Percentiles rank a stretch among this genome's conserved stretches.
These are phyloP conservation scores for Suillus sp. DNA, from an alignment of 768 basidiomycete genomes.

Conservation along the genomic window DNA sequence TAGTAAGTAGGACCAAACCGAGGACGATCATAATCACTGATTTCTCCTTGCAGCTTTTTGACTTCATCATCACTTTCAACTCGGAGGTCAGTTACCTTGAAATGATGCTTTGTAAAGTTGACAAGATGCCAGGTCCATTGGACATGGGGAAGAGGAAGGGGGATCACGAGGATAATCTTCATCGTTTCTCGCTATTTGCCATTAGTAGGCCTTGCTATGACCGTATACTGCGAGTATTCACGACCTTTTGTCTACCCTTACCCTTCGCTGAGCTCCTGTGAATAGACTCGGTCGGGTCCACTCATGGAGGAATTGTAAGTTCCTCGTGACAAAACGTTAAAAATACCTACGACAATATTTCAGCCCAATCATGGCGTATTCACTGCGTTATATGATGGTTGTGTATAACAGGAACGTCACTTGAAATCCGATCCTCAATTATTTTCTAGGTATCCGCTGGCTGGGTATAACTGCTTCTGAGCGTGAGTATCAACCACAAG, in stretches of 20 bases:
- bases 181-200: slow-evolving; percentile 5
- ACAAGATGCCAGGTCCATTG: slow-evolving; percentile 7
- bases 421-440: background rate
- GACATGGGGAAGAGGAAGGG: slow-evolving; percentile 10
- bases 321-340: background rate
- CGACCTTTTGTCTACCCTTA: background rate
- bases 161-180: background rate
- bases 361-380: background rate
- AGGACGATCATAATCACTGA: background rate
- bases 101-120: background rate
- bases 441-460: background rate
- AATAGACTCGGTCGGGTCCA: background rate
- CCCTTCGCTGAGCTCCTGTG: background rate
- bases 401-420: background rate
- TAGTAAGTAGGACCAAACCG: background rate
- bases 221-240: background rate
- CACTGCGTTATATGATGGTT: background rate
- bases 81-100: slow-evolving; percentile 6
- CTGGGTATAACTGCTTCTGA: background rate
- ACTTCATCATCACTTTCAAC: slow-evolving; percentile 11
- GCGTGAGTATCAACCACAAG: background rate
- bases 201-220: slow-evolving; percentile 1
- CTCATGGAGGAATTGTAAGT: slow-evolving; percentile 1
- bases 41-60: slow-evolving; percentile 1
- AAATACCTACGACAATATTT: background rate